phyloP scores from a whole-genome alignment of 1,284 basidiomycete genomes.

The Fomitiporia mediterranea region DNA sequence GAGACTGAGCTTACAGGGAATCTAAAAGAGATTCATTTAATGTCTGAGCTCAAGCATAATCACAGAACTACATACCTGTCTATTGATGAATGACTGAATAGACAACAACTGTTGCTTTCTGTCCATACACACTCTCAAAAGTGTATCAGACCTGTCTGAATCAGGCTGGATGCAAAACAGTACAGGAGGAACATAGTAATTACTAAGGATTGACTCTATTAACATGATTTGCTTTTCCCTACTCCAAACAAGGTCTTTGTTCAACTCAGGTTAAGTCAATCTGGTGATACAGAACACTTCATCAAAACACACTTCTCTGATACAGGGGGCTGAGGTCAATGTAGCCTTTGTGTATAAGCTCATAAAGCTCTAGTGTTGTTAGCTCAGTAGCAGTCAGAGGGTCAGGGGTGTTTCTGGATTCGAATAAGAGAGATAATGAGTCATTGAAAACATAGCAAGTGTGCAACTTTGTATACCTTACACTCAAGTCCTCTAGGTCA shows the following conservation, averaged over 20 bases:
- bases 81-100: constrained; percentile 66
- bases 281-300: background rate
- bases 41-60: constrained; percentile 19
- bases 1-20: constrained; percentile 40
- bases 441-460: background rate
- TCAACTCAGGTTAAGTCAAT: background rate
- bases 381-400: constrained; percentile 4
- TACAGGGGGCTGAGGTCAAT: constrained; percentile 20
- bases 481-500: constrained; percentile 13
- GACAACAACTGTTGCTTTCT: constrained; percentile 74
- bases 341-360: constrained; percentile 19
- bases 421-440: background rate
- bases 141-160: constrained; percentile 1
- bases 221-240: constrained; percentile 43
- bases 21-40: constrained; percentile 32
- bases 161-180: constrained; percentile 33
- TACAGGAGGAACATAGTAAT: constrained; percentile 52
- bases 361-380: constrained; percentile 16
- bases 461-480: constrained; percentile 6
- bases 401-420: constrained; percentile 12
- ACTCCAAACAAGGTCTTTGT: constrained; percentile 45
- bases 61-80: constrained; percentile 45
- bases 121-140: constrained; percentile 63
- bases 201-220: constrained; percentile 51
- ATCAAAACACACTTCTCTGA: constrained; percentile 18